phyloP scores from a whole-genome alignment of 139 green algal species.

The Volvox reticuliferus region DNA sequence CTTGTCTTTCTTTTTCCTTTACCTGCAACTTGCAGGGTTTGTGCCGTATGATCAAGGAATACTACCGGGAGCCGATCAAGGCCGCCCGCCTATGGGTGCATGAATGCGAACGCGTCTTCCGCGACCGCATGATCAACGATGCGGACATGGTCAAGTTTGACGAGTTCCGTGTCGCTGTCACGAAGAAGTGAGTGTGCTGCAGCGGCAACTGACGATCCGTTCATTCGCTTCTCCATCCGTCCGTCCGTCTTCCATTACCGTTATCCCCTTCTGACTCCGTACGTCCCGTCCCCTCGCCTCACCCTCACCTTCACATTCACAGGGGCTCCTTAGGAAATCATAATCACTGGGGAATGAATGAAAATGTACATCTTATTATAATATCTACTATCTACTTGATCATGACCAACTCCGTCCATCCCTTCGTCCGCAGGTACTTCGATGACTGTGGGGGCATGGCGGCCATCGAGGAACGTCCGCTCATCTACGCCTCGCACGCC shows the following conservation, averaged over 20 bases:
- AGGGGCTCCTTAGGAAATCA: too few species aligned
- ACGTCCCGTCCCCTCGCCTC: too few species aligned
- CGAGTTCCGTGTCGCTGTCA: constrained; percentile 78
- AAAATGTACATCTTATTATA: too few species aligned
- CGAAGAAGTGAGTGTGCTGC: constrained; percentile 76
- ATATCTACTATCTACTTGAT: too few species aligned
- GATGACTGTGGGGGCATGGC: constrained; percentile 92
- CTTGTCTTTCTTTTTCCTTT: too few species aligned
- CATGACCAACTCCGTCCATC: too few species aligned
- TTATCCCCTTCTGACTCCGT: too few species aligned
- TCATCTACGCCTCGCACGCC: constrained; percentile 87
- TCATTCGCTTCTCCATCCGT: constrained; percentile 30
- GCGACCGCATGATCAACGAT: constrained; percentile 78
- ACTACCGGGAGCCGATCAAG: constrained; percentile 76
- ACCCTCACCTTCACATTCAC: too few species aligned
- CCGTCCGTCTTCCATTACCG: too few species aligned
- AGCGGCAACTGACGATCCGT: too few species aligned
- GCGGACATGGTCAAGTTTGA: constrained; percentile 84
- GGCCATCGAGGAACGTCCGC: constrained; percentile 88
- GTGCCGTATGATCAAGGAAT: constrained; percentile 85
- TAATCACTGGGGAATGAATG: too few species aligned
- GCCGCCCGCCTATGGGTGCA: constrained; percentile 91
- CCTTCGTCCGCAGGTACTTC: constrained; percentile 80
- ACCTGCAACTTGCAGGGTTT: constrained; percentile 68
- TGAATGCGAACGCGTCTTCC: constrained; percentile 90